Conservation (phyloP, 1,284 basidiomycete species). For the Leccinum ambiguum region DNA sequence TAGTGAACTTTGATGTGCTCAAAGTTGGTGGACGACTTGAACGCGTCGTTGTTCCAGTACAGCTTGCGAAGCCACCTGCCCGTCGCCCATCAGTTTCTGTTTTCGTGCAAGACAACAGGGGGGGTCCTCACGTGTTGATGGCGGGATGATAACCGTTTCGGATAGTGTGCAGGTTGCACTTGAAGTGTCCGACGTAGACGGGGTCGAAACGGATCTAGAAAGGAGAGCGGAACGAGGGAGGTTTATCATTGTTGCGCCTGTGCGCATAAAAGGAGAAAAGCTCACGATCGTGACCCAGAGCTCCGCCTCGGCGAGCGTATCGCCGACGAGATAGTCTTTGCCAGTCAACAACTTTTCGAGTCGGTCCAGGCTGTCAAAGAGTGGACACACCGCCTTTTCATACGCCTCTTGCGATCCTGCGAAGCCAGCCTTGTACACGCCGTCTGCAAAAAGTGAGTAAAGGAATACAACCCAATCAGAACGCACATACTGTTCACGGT, state of each 20-base stretch:
- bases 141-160: slow-evolving; percentile 74
- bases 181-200: slow-evolving; percentile 92
- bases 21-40: slow-evolving; percentile 89
- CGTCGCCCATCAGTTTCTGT: neutral
- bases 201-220: slow-evolving; percentile 57
- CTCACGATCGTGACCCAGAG: slow-evolving; percentile 90
- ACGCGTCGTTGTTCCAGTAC: slow-evolving; percentile 90
- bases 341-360: slow-evolving; percentile 78
- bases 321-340: slow-evolving; percentile 83
- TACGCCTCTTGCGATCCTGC: slow-evolving; percentile 85
- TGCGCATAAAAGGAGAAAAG: slow-evolving; percentile 18
- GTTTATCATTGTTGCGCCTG: neutral
- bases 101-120: neutral
- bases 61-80: slow-evolving; percentile 81
- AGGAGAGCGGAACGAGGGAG: neutral
- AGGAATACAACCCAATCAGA: neutral
- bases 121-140: slow-evolving; percentile 57
- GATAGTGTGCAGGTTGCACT: slow-evolving; percentile 86
- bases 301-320: slow-evolving; percentile 88
- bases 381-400: slow-evolving; percentile 65
- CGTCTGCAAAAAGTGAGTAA: slow-evolving; percentile 45
- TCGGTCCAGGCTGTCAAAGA: slow-evolving; percentile 81
- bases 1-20: slow-evolving; percentile 88
- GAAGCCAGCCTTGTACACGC: slow-evolving; percentile 91
- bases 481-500: slow-evolving; percentile 68